Evolutionary conservation across 164 flowering plant genomes (phyloP).

Genomic region (Aristolochia californica): DNA sequence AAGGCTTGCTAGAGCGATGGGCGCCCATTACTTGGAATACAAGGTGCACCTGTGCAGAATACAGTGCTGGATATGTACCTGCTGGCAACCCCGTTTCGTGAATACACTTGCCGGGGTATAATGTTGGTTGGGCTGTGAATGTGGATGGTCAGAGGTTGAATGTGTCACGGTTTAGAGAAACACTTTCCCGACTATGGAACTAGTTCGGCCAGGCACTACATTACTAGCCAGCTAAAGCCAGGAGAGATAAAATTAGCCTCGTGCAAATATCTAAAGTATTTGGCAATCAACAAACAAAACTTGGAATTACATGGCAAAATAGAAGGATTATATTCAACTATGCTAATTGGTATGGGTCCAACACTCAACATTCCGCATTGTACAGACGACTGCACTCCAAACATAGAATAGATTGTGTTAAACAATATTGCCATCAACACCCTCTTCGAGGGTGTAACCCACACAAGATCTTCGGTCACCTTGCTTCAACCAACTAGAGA

Average conservation of each 20-base stretch:
- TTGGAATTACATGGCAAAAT: neutral
- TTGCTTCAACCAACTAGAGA: neutral
- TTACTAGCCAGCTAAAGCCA: neutral
- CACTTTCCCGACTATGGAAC: slow-evolving; percentile 4
- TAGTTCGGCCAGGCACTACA: neutral
- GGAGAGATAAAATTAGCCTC: too few relatives aligned
- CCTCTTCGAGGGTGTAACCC: slow-evolving; percentile 7
- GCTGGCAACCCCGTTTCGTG: slow-evolving; percentile 11
- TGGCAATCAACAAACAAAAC: too few relatives aligned
- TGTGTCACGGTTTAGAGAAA: slow-evolving; percentile 1
- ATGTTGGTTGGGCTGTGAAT: slow-evolving; percentile 5
- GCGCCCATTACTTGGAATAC: slow-evolving; percentile 21
- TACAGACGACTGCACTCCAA: neutral
- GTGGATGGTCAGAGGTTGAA: slow-evolving; percentile 9
- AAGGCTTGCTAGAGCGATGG: slow-evolving; percentile 16
- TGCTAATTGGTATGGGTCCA: neutral
- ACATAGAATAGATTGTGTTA: neutral
- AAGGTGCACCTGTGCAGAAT: slow-evolving; percentile 19
- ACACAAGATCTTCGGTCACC: neutral
- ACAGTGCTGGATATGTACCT: slow-evolving; percentile 14
- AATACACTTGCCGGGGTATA: slow-evolving; percentile 6
- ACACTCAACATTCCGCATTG: neutral
- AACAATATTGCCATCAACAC: neutral
- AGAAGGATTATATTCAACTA: neutral
- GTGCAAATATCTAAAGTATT: too few relatives aligned